Conservation (phyloP, 139 green algal species). For the Volvox africanus region DNA sequence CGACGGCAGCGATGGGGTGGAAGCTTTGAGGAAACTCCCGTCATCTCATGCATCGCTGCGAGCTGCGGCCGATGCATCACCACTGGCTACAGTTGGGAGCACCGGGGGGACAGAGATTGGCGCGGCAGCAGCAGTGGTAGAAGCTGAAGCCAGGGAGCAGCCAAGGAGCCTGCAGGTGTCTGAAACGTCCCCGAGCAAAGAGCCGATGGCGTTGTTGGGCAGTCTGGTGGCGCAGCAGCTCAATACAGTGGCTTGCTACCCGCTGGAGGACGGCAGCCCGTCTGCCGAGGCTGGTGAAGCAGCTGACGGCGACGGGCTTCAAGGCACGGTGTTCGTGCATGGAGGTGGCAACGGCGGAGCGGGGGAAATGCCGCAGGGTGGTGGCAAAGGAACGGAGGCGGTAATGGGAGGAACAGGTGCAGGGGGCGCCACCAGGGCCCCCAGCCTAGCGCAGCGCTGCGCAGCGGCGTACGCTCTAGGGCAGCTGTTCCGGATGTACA, state of each 20-base stretch:
- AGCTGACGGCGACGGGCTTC: too few relatives aligned
- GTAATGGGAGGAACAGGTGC: not conserved
- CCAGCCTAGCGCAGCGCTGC: conserved; percentile 23
- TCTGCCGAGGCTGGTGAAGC: not conserved
- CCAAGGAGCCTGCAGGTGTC: not conserved
- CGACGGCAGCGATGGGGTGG: not conserved
- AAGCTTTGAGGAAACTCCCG: not conserved
- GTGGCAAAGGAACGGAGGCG: not conserved
- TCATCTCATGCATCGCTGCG: not conserved
- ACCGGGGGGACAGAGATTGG: not conserved
- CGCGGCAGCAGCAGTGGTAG: not conserved
- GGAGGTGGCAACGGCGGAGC: not conserved
- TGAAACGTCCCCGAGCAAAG: not conserved
- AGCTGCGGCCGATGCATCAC: not conserved
- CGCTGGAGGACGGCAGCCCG: not conserved
- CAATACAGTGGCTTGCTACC: not conserved
- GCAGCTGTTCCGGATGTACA: conserved; percentile 7
- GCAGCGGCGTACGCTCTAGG: not conserved
- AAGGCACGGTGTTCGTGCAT: too few relatives aligned
- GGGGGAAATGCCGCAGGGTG: not conserved
- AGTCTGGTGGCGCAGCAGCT: conserved; percentile 21
- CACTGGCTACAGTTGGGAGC: not conserved
- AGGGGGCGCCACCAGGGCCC: not conserved
- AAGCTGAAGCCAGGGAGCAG: not conserved
- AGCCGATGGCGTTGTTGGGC: conserved; percentile 13